Conservation (phyloP, 2,329 filamentous ascomycete species). For the Fusarium citri region DNA sequence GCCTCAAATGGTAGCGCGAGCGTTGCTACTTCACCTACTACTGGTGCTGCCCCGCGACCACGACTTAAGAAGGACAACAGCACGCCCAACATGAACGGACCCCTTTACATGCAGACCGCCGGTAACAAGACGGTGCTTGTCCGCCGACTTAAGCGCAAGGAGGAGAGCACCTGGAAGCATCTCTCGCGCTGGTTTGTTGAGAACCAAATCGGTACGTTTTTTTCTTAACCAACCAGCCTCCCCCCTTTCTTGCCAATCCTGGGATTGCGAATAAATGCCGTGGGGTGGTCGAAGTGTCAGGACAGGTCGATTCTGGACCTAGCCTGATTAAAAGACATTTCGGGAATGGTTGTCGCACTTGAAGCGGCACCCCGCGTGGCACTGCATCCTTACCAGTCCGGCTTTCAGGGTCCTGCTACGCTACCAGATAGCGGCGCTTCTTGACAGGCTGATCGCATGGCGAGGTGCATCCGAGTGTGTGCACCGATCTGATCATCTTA, state of each 20-base stretch:
- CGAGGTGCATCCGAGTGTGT: slow-evolving; percentile 22
- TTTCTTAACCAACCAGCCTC: slow-evolving; percentile 10
- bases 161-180: slow-evolving; percentile 70
- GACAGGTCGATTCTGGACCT: slow-evolving; percentile 21
- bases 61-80: slow-evolving; percentile 50
- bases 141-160: slow-evolving; percentile 69
- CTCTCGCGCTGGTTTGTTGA: slow-evolving; percentile 77
- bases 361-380: slow-evolving; percentile 41
- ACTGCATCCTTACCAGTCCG: slow-evolving; percentile 33
- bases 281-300: slow-evolving; percentile 17
- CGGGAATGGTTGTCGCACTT: slow-evolving; percentile 30
- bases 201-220: slow-evolving; percentile 80
- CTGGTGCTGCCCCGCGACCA: slow-evolving; percentile 41
- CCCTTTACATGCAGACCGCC: slow-evolving; percentile 68
- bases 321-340: slow-evolving; percentile 16
- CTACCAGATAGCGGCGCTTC: slow-evolving; percentile 28
- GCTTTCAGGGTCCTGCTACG: slow-evolving; percentile 32
- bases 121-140: slow-evolving; percentile 65
- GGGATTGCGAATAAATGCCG: slow-evolving; percentile 9
- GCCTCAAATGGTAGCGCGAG: slow-evolving; percentile 30
- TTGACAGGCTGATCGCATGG: slow-evolving; percentile 22
- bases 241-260: slow-evolving; percentile 13
- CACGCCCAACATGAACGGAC: slow-evolving; percentile 63
- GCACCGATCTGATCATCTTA: slow-evolving; percentile 13
- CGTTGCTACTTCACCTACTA: slow-evolving; percentile 21